Evolutionary conservation across 352 stramenopile genomes (phyloP), one percentile per base, ranked within the genome.

Genomic region (Thraustotheca clavata): DNA sequence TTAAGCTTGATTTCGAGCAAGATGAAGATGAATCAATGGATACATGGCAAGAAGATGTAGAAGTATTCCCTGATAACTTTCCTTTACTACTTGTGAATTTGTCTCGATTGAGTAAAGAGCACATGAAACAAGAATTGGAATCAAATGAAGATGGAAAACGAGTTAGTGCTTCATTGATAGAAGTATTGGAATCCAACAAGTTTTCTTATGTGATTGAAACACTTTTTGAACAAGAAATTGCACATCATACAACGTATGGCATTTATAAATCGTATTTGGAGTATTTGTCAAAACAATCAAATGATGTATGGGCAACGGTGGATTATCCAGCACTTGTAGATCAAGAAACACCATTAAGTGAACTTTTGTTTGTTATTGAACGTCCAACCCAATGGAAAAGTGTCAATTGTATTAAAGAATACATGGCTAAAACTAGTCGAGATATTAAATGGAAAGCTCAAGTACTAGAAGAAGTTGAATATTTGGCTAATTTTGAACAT

Each of bases 401-500:
- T 69, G 71, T 94, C 34, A 83, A 91, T 31, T 89, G 89, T 59
- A 71, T 94, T 31, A 89, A 89, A 40, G 78, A 90, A 52, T 89
- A 76, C 67, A 57, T 94, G 52, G 71, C 78, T 12, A 75, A 75
- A 16, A 89, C 83, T 35, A 91, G 81, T 16, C 75, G 85, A 4
- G 85, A 91, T 65, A 71, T 92, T 54, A 79, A 78, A 49, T 94
- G 85, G 85, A 94, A 94, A 41, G 75, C 71, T 34, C 77, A 88
- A 32, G 75, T 94, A 4, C 71, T 77, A 5, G 61, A 62, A 0
- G 85, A 94, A 61, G 62, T 94, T 39, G 83, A 94, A 49, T 41
- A 80, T 33, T 74, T 94, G 43, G 83, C 85, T 2, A 71, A 80
- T 31, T 74, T 84, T 55, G 85, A 94, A 38, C 76, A 83, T 26